These are phyloP conservation scores for Apiospora marii DNA, from an alignment of 2,329 filamentous ascomycete genomes.

Conservation along the genomic window DNA sequence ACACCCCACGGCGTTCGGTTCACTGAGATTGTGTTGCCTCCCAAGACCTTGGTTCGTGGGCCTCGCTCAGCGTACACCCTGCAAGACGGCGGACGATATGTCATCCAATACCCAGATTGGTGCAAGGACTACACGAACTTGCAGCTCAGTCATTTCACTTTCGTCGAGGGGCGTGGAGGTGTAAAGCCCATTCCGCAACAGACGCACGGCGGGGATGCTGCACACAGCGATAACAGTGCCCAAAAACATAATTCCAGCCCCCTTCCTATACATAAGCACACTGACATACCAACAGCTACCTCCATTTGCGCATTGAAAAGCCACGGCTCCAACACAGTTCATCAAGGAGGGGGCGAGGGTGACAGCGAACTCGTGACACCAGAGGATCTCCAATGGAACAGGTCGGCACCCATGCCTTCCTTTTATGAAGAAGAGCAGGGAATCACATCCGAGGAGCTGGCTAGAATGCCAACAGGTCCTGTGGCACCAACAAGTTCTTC, in stretches of 20 bases:
- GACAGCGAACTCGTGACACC: background rate
- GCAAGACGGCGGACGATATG: background rate
- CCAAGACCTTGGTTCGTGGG: background rate
- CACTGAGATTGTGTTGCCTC: background rate
- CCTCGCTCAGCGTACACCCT: background rate
- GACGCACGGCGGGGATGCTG: background rate
- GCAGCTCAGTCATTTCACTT: background rate
- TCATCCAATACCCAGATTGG: background rate
- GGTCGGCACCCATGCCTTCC: background rate
- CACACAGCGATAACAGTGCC: background rate
- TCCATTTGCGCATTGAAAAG: background rate
- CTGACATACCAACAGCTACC: background rate
- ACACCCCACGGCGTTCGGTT: background rate
- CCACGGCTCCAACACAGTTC: background rate
- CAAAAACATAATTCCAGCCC: background rate
- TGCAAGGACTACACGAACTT: background rate
- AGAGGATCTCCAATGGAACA: background rate
- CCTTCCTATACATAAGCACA: background rate
- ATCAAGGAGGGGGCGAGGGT: background rate
- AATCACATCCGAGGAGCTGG: background rate
- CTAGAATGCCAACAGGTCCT: slow-evolving; percentile 4
- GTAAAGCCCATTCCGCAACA: background rate
- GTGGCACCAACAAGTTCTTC: background rate
- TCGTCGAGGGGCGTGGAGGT: background rate
- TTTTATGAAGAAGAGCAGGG: background rate